phyloP scores from a whole-genome alignment of 371 early-diverging fungal genomes.

The Rhizopus delemar region DNA sequence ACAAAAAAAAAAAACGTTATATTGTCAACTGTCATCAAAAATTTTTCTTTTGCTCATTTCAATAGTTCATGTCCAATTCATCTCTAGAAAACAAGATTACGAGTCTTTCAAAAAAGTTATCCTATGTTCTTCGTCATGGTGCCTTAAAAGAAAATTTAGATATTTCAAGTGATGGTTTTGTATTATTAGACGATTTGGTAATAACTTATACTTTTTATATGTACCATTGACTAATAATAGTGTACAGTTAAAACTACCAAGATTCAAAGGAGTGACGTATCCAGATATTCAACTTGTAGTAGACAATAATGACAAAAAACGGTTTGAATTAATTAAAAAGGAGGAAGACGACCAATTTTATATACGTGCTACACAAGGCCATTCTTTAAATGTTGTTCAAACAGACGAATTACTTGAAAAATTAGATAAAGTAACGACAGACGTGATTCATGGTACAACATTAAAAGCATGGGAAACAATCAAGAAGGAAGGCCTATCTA shows the following conservation, averaged over 20 bases:
- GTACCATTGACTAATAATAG: conserved; percentile 4
- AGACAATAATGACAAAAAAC: conserved; percentile 75
- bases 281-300: conserved; percentile 66
- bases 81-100: not conserved
- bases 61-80: conserved; percentile 16
- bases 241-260: not conserved
- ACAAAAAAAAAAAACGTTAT: not conserved
- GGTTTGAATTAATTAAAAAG: conserved; percentile 60
- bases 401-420: conserved; percentile 55
- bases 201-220: not conserved
- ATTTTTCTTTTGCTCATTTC: conserved; percentile 4
- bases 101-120: conserved; percentile 70
- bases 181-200: conserved; percentile 66
- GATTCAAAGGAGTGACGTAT: conserved; percentile 54
- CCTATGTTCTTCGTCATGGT: conserved; percentile 83
- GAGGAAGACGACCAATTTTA: conserved; percentile 41
- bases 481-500: conserved; percentile 61
- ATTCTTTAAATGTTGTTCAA: conserved; percentile 52
- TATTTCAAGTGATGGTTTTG: conserved; percentile 76
- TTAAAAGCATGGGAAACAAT: conserved; percentile 61
- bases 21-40: too few relatives aligned
- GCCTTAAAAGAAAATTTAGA: conserved; percentile 74
- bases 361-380: conserved; percentile 89
- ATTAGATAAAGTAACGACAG: conserved; percentile 52
- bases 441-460: conserved; percentile 80